Base-by-base conservation (phyloP, 805 yeast genomes). In the Wickerhamiella australiensis region DNA sequence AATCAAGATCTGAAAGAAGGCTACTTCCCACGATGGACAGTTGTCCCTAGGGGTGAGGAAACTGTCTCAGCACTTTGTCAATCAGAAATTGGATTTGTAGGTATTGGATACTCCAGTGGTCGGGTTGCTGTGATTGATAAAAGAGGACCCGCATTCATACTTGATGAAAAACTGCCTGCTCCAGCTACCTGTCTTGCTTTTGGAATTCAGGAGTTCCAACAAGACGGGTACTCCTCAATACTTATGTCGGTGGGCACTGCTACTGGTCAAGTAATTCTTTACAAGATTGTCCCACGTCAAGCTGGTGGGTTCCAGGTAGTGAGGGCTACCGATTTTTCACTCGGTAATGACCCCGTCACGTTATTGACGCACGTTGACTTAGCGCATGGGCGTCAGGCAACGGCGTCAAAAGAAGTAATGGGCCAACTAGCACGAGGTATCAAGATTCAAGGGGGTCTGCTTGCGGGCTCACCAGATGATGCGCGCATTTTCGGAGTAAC, bases 41-140 rank as follows among this genome's bases (percentile, higher is more conserved):
- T 79, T 15, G 67, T 71, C 37, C 72, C 74, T 15, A 60, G 67
- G 35, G 65, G 65, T 33, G 60, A 64, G 46, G 77, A 79, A 0
- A 61, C 61, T 3, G 79, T 84, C 8, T 69, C 88, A 0, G 75
- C 84, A 1, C 53, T 88, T 45, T 71, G 74, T 49, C 75, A 83
- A 62, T 80, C 88, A 53, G 75, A 81, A 54, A 71, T 86, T 45
- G 96, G 96, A 0, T 88, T 92, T 67, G 84, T 82, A 7, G 92
- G 83, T 0, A 69, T 85, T 38, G 94, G 84, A 0, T 86, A 82
- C 62, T 74, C 73, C 42, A 73, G 79, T 12, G 96, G 97, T n/a
- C 72, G 77, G 31, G 53, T 90, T 15, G 65, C 81, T 1, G 78
- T 90, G 0, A 67, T 88, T 52, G 96, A 90, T 65, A 70, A 84